Base-by-base conservation (phyloP, 495 filamentous ascomycete species). In the Lasiosphaeria hispida region DNA sequence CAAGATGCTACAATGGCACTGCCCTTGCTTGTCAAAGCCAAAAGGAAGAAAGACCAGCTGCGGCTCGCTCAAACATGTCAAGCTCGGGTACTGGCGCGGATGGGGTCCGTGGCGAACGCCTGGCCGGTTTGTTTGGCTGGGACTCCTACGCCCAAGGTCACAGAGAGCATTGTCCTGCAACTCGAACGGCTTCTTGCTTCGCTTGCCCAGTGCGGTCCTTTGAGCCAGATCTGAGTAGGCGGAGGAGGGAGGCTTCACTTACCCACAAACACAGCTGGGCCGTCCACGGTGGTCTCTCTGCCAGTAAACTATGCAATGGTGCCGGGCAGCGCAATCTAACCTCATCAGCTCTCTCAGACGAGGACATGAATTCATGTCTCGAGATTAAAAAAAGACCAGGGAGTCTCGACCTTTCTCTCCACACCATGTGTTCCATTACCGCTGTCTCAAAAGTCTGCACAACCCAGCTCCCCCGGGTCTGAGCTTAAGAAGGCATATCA, bases 381-480 rank as follows among this genome's bases (percentile, higher is more conserved):
- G 40, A 57, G 56, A 59, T 57, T 63, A 58, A 63, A 70, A 70
- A 70, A 57, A 62, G 63, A 64, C 65, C 53, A 38, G 62, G 59
- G 61, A 61, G 56, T 53, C 52, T 70, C 59, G 58, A 68, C 47
- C 50, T 66, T 52, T 63, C 58, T 60, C 65, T 55, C 63, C 65
- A 56, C 58, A 41, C 62, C 63, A 63, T 64, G 59, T 68, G 55
- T 58, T 55, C 61, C 63, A 60, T 62, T 37, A 62, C 62, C 52
- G 55, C 65, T 72, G 69, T 70, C 69, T 72, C 65, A 70, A 66
- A 71, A 35, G 54, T 56, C 63, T 70, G 69, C 69, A 56, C 65
- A 57, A 72, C 69, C 57, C 33, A 52, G 41, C 53, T 53, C 52
- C 45, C 44, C 56, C 45, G 49, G 51, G 40, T 41, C 48, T 43